These are phyloP conservation scores for Chaetomium tenue DNA, from an alignment of 495 filamentous ascomycete genomes.

Conservation along the genomic window DNA sequence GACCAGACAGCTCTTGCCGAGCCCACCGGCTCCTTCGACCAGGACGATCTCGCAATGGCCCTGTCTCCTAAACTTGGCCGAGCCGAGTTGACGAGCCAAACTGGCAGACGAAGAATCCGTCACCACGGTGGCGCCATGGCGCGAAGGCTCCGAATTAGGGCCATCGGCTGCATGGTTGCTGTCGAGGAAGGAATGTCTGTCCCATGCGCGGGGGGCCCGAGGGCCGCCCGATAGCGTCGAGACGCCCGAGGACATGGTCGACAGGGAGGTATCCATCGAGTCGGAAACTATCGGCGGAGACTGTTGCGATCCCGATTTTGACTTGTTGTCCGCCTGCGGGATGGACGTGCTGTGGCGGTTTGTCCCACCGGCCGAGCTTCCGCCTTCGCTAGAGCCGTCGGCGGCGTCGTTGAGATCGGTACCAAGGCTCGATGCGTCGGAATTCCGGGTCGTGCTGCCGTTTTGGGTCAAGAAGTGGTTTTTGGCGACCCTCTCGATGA, in stretches of 20 bases:
- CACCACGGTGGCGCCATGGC: slow-evolving; percentile 30
- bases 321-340: slow-evolving; percentile 43
- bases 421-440: slow-evolving; percentile 54
- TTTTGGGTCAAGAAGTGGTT: slow-evolving; percentile 53
- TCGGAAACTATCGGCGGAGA: background rate
- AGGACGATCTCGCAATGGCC: slow-evolving; percentile 75
- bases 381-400: slow-evolving; percentile 51
- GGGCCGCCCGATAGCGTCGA: slow-evolving; percentile 32
- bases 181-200: slow-evolving; percentile 42
- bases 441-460: slow-evolving; percentile 49
- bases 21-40: slow-evolving; percentile 70
- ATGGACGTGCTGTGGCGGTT: slow-evolving; percentile 39
- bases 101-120: slow-evolving; percentile 38
- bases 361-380: slow-evolving; percentile 47
- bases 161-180: slow-evolving; percentile 35
- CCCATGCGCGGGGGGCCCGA: slow-evolving; percentile 37
- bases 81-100: slow-evolving; percentile 45
- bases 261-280: background rate
- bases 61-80: slow-evolving; percentile 61
- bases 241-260: slow-evolving; percentile 45
- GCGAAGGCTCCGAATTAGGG: slow-evolving; percentile 33
- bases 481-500: slow-evolving; percentile 69
- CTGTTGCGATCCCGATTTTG: background rate
- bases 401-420: slow-evolving; percentile 55
- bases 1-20: slow-evolving; percentile 81